Evolutionary conservation across 106 monocot species (phyloP), one percentile per base, ranked within the genome.

Genomic region (Platanthera guangdongensis): DNA sequence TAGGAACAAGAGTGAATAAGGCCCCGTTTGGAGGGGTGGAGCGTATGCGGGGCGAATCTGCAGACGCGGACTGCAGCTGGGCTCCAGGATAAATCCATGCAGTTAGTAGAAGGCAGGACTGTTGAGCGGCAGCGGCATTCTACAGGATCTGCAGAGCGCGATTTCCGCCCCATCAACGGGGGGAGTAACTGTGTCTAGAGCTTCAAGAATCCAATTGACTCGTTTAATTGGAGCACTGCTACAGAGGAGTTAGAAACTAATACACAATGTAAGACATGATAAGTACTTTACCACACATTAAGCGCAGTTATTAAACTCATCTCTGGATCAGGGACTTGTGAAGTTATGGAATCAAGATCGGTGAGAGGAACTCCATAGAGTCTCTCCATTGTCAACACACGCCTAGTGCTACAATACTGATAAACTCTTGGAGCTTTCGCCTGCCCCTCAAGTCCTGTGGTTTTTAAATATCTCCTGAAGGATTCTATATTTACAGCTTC

Each of bases 281-380:
- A 71, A 48, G 14, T 1, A 71, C 60, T 16, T 55, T 85, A 97
- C 96, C 96, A 97, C 64, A 97, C 93, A 84, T 97, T 97, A 60
- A 97, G 96, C 72, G 96, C 96, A 79, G 90, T 93, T 63, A 97
- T 83, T 49, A 97, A 47, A 80, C 83, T 70, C 71, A 74, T 68
- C 82, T 93, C 96, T 75, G 93, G 96, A 83, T 97, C 93, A 72
- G 87, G 84, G 78, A 84, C 84, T 74, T 93, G 84, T 52, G 90
- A 87, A 69, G 83, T 89, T 71, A 97, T 97, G 57, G 93, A 93
- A 79, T 93, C 91, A 76, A 97, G 91, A 82, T 97, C 96, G 74
- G 96, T 97, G 67, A 97, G 83, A 75, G 96, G 96, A 78, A 97
- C 93, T 76, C 93, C 96, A 80, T 93, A 93, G 60, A 97, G 90